A percentile compares a stretch with the other conserved stretches of the same genome.
Conservation (phyloP, 1,139 yeast species). For the Arxiozyma heterogenica region DNA sequence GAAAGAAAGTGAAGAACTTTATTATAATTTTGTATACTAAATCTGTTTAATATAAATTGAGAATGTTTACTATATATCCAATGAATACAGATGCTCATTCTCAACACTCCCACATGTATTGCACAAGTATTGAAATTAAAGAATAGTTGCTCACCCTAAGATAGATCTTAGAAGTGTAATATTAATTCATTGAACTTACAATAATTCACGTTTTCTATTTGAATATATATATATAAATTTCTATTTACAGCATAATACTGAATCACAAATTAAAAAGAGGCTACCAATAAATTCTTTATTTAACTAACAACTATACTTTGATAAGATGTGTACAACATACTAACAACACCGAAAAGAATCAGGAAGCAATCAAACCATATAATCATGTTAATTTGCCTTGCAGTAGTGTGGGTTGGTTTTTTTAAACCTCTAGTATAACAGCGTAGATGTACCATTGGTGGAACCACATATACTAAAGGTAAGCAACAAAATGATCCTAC, state of each 20-base stretch:
- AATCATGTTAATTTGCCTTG: neutral
- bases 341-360: slow-evolving; percentile 47
- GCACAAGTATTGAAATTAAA: no score
- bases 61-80: no score
- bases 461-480: slow-evolving; percentile 75
- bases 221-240: no score
- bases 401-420: neutral
- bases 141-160: neutral
- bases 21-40: no score
- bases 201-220: no score
- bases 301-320: slow-evolving; percentile 35
- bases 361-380: slow-evolving; percentile 38
- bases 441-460: slow-evolving; percentile 56
- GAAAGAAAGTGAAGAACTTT: no score
- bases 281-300: neutral
- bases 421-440: neutral
- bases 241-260: neutral
- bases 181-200: neutral
- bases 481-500: slow-evolving; percentile 78
- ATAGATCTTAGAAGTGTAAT: neutral
- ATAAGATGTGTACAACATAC: slow-evolving; percentile 58
- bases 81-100: no score
- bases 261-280: no score
- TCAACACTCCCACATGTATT: no score
- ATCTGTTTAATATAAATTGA: no score